Percentiles rank a stretch among this genome's conserved stretches.
Conservation (phyloP, 345 rosid genomes). For the Populus euphratica region DNA sequence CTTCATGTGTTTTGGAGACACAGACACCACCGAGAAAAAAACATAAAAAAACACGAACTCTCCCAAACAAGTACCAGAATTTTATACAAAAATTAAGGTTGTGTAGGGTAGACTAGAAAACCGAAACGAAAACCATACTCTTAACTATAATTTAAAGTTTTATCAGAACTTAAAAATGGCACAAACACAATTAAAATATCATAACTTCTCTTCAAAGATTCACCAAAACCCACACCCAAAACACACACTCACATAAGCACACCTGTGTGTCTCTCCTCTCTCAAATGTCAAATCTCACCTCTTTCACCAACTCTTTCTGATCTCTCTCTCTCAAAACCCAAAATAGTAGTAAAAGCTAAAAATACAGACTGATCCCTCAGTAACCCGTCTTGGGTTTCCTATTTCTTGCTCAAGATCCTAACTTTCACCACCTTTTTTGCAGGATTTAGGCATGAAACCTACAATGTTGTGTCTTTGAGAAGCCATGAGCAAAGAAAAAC, state of each 20-base stretch:
- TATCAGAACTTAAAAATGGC: background rate
- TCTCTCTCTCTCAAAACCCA: slow-evolving; percentile 10
- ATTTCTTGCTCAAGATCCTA: slow-evolving; percentile 18
- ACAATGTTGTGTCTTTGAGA: slow-evolving; percentile 2
- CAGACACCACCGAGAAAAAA: background rate
- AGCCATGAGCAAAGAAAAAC: slow-evolving; percentile 16
- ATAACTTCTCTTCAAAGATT: slow-evolving; percentile 27
- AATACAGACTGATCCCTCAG: slow-evolving; percentile 20
- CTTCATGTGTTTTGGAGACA: background rate
- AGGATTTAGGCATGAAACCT: slow-evolving; percentile 14
- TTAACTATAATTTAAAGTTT: background rate
- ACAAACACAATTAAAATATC: slow-evolving; percentile 4
- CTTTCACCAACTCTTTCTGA: slow-evolving; percentile 9
- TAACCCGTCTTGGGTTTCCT: slow-evolving; percentile 5
- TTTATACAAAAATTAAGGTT: background rate
- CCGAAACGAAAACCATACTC: slow-evolving; percentile 3
- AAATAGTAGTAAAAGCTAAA: slow-evolving; percentile 1
- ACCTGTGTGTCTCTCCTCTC: slow-evolving; percentile 28
- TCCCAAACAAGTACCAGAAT: background rate
- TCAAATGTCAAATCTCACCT: slow-evolving; percentile 31
- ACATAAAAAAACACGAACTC: background rate
- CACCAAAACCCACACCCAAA: slow-evolving; percentile 36
- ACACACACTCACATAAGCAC: background rate
- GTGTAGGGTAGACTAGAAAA: background rate
- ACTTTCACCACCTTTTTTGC: background rate